Conservation (phyloP, 1,284 basidiomycete species). For the Apiotrichum mycotoxinovorans region DNA sequence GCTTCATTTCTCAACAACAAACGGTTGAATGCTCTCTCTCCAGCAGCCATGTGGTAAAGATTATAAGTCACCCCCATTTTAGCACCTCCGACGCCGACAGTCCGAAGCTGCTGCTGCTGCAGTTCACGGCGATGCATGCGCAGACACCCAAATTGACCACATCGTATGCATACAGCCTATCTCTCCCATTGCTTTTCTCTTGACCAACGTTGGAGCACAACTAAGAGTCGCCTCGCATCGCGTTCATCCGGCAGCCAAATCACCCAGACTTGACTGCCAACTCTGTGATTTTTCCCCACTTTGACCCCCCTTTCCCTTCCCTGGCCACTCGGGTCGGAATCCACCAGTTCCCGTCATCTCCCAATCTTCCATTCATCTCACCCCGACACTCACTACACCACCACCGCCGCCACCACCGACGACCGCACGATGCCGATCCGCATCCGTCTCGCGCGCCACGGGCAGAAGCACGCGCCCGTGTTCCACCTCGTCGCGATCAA, state of each 20-base stretch:
- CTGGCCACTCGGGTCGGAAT: neutral
- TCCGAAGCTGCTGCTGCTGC: neutral
- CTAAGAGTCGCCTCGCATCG: no score
- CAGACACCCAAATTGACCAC: neutral
- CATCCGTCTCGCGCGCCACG: slow-evolving; percentile 81
- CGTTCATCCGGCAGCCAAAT: no score
- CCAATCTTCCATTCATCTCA: neutral
- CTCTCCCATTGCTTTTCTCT: no score
- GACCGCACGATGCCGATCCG: slow-evolving; percentile 40
- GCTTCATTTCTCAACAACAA: neutral
- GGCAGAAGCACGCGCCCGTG: slow-evolving; percentile 70
- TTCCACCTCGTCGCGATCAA: slow-evolving; percentile 84
- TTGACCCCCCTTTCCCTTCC: neutral
- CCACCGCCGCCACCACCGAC: neutral
- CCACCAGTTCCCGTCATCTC: neutral
- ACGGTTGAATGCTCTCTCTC: no score
- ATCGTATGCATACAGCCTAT: neutral
- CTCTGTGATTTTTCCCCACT: neutral
- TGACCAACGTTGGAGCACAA: no score
- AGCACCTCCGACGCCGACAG: neutral
- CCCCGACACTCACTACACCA: neutral
- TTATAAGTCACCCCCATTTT: neutral
- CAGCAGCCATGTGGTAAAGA: no score
- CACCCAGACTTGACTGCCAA: no score
- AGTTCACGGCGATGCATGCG: neutral